These are phyloP conservation scores for Alloteropsis semialata DNA, from an alignment of 176 grass and related monocot species.

Conservation along the genomic window DNA sequence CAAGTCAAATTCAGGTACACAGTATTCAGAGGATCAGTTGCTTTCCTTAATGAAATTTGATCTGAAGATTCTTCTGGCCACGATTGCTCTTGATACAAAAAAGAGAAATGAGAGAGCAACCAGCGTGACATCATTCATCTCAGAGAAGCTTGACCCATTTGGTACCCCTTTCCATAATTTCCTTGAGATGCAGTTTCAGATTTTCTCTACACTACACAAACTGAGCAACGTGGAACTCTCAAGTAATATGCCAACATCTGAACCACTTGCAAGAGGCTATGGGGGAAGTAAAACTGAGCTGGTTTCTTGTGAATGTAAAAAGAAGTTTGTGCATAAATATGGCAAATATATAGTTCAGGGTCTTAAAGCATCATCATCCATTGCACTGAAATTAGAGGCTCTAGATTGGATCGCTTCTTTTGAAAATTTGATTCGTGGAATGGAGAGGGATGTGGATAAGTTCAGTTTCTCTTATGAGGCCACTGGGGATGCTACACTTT, in stretches of 20 bases:
- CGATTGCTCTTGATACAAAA: slow-evolving; percentile 46
- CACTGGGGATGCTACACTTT: slow-evolving; percentile 45
- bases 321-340: slow-evolving; percentile 60
- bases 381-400: slow-evolving; percentile 72
- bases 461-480: slow-evolving; percentile 39
- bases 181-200: slow-evolving; percentile 76
- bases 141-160: slow-evolving; percentile 75
- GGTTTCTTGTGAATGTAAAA: slow-evolving; percentile 41
- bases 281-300: slow-evolving; percentile 26
- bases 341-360: slow-evolving; percentile 50
- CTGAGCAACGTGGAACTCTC: slow-evolving; percentile 68
- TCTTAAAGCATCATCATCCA: slow-evolving; percentile 58
- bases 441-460: slow-evolving; percentile 40
- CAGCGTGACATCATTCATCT: slow-evolving; percentile 66
- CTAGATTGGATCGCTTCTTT: slow-evolving; percentile 75
- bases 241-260: slow-evolving; percentile 46
- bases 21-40: slow-evolving; percentile 73
- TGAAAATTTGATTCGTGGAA: slow-evolving; percentile 44
- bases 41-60: slow-evolving; percentile 90
- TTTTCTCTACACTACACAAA: slow-evolving; percentile 75
- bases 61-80: slow-evolving; percentile 68
- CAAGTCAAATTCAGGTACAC: slow-evolving; percentile 9
- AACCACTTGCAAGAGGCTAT: slow-evolving; percentile 38
- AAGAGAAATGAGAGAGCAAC: slow-evolving; percentile 56
- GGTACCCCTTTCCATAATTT: slow-evolving; percentile 56